Percentiles rank a stretch among this genome's conserved stretches.
Conservation (phyloP, 1,139 yeast species). For the Meyerozyma athensensis region DNA sequence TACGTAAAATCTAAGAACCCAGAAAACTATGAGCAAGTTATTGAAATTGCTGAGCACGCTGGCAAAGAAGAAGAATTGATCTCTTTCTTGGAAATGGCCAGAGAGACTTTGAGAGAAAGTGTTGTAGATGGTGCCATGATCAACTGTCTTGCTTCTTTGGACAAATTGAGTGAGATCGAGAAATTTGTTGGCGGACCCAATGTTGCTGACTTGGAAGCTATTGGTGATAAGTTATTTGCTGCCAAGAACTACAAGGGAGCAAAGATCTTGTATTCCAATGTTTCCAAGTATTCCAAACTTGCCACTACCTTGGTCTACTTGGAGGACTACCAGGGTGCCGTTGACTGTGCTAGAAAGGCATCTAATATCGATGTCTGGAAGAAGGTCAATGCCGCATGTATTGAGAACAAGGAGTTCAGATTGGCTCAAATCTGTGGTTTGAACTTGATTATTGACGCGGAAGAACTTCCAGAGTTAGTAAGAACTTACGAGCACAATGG, state of each 20-base stretch:
- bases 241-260: constrained; percentile 89
- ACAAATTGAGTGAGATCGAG: constrained; percentile 74
- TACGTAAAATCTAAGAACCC: constrained; percentile 91
- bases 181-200: constrained; percentile 79
- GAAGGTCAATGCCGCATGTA: constrained; percentile 94
- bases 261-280: constrained; percentile 75
- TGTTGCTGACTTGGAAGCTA: constrained; percentile 86
- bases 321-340: constrained; percentile 93
- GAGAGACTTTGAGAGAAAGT: constrained; percentile 87
- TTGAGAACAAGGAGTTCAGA: constrained; percentile 91
- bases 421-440: constrained; percentile 98
- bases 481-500: constrained; percentile 85
- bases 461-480: constrained; percentile 89
- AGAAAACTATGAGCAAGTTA: constrained; percentile 82
- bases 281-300: constrained; percentile 90
- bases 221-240: constrained; percentile 88
- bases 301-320: constrained; percentile 93
- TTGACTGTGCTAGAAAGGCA: constrained; percentile 98
- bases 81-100: constrained; percentile 88
- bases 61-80: constrained; percentile 94
- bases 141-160: constrained; percentile 79
- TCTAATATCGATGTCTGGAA: constrained; percentile 94
- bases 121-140: constrained; percentile 88
- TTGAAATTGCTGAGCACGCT: constrained; percentile 92
- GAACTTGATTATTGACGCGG: constrained; percentile 95